Evolutionary conservation across 495 filamentous ascomycete species (phyloP).

Genomic region (Xylaria curta): DNA sequence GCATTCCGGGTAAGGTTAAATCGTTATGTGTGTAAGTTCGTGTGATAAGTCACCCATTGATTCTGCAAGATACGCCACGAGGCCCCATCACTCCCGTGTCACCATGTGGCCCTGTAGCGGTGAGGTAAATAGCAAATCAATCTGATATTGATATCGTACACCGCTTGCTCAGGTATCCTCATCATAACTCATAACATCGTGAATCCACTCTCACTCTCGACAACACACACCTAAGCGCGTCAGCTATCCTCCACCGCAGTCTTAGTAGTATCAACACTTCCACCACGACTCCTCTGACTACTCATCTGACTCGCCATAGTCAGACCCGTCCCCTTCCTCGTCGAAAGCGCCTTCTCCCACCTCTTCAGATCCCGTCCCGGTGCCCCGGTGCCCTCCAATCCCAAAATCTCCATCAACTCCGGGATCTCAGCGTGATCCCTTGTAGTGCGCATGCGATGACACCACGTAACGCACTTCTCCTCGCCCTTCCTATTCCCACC

Average conservation of each 20-base stretch:
- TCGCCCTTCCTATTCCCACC: constrained; percentile 33
- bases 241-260: neutral
- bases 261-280: constrained; percentile 34
- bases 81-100: neutral
- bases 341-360: constrained; percentile 48
- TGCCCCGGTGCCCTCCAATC: constrained; percentile 55
- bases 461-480: constrained; percentile 74
- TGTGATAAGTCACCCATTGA: neutral
- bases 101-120: neutral
- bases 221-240: neutral
- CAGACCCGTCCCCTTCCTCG: constrained; percentile 54
- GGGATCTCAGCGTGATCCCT: constrained; percentile 77
- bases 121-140: neutral
- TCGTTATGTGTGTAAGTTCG: no score
- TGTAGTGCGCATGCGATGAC: constrained; percentile 81
- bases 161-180: no score
- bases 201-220: neutral
- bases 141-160: neutral
- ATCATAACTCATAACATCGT: constrained; percentile 3
- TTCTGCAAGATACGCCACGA: neutral
- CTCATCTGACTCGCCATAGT: constrained; percentile 53
- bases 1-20: no score
- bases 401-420: constrained; percentile 66
- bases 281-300: constrained; percentile 45
- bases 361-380: constrained; percentile 49